Percentiles rank a stretch among this genome's conserved stretches.
Conservation (phyloP, 2,329 filamentous ascomycete species). For the Monosporascus ibericus region DNA sequence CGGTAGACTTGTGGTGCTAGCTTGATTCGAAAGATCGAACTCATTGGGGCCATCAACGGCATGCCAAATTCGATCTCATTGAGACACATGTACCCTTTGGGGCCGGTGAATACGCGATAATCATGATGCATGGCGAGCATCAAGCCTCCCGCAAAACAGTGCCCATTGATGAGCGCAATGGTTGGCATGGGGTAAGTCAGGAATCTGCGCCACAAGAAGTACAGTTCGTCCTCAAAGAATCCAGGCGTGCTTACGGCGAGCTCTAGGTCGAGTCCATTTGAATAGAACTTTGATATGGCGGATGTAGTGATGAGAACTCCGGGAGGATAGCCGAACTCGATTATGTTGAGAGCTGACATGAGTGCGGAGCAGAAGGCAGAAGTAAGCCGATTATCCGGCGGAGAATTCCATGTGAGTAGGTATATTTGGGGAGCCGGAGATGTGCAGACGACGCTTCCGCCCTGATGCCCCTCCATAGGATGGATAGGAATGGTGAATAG, state of each 20-base stretch:
- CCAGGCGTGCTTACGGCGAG: slow-evolving; percentile 54
- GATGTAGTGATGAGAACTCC: slow-evolving; percentile 75
- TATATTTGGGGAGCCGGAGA: slow-evolving; percentile 58
- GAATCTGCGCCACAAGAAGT: slow-evolving; percentile 58
- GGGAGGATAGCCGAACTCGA: slow-evolving; percentile 61
- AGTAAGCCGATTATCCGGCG: slow-evolving; percentile 71
- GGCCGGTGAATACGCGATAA: slow-evolving; percentile 67
- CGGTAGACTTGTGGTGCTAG: slow-evolving; percentile 51
- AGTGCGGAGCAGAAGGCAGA: slow-evolving; percentile 62
- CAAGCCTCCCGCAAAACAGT: slow-evolving; percentile 75
- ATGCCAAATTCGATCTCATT: slow-evolving; percentile 79
- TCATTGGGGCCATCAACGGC: slow-evolving; percentile 69
- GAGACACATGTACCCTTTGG: slow-evolving; percentile 67
- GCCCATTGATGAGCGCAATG: slow-evolving; percentile 71
- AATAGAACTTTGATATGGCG: slow-evolving; percentile 72
- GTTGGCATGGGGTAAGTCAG: slow-evolving; percentile 77
- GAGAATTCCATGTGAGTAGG: slow-evolving; percentile 63
- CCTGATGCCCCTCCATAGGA: slow-evolving; percentile 35
- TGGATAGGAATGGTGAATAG: slow-evolving; percentile 57
- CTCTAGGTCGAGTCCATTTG: slow-evolving; percentile 73
- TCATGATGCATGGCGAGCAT: slow-evolving; percentile 80
- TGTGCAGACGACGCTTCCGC: slow-evolving; percentile 58
- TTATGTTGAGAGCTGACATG: slow-evolving; percentile 65
- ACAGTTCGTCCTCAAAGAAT: slow-evolving; percentile 58
- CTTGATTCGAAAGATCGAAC: slow-evolving; percentile 68